Conservation (phyloP, 2,329 filamentous ascomycete species). For the Verticillium dahliae region DNA sequence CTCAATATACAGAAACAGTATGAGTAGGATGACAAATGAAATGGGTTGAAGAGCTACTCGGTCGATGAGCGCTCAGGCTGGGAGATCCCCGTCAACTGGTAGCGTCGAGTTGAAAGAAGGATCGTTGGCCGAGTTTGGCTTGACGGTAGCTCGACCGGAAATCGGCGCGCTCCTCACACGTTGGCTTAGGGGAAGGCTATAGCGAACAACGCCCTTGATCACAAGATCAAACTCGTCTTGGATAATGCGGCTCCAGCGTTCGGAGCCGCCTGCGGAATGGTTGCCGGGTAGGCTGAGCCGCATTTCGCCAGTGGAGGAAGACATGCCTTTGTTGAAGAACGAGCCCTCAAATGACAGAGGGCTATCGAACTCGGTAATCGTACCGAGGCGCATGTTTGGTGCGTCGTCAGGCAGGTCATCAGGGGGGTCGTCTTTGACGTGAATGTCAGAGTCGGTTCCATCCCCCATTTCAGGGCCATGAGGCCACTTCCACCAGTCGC, state of each 20-base stretch:
- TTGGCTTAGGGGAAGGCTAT: conserved; percentile 59
- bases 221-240: conserved; percentile 92
- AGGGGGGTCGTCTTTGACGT: conserved; percentile 25
- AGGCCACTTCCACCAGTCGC: conserved; percentile 50
- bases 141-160: conserved; percentile 52
- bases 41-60: conserved; percentile 4
- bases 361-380: conserved; percentile 80
- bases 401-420: conserved; percentile 59
- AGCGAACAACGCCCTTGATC: conserved; percentile 83
- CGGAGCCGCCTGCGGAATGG: conserved; percentile 75
- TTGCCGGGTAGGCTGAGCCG: conserved; percentile 81
- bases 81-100: conserved; percentile 7
- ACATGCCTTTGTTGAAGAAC: conserved; percentile 68
- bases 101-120: conserved; percentile 34
- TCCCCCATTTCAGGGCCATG: conserved; percentile 18
- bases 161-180: conserved; percentile 53
- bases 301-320: conserved; percentile 74
- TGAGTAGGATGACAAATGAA: conserved; percentile 11
- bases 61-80: conserved; percentile 10
- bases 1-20: conserved; percentile 27
- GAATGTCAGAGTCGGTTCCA: conserved; percentile 7
- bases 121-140: conserved; percentile 56
- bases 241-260: conserved; percentile 85
- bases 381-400: conserved; percentile 87
- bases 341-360: conserved; percentile 85